Conservation (phyloP, 2,329 filamentous ascomycete genomes). For the Arachnomyces sp. region DNA sequence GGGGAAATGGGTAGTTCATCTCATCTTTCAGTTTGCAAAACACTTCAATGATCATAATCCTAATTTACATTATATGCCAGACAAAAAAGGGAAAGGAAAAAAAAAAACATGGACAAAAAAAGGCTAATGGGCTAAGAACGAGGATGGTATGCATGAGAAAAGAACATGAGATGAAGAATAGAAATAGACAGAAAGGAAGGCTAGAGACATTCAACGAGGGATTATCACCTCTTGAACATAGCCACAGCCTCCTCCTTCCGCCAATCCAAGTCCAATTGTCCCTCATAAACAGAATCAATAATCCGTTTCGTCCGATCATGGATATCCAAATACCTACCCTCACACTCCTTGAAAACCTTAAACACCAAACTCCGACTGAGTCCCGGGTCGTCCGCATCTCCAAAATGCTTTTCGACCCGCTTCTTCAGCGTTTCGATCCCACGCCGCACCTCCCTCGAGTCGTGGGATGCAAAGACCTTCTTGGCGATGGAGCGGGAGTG, state of each 20-base stretch:
- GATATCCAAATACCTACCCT: slow-evolving; percentile 47
- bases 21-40: no score
- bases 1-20: no score
- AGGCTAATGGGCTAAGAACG: not conserved
- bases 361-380: slow-evolving; percentile 53
- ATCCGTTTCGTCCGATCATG: slow-evolving; percentile 44
- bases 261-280: slow-evolving; percentile 41
- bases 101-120: not conserved
- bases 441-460: slow-evolving; percentile 76
- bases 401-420: slow-evolving; percentile 95
- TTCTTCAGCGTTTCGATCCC: slow-evolving; percentile 86
- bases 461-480: slow-evolving; percentile 74
- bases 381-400: slow-evolving; percentile 70
- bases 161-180: not conserved
- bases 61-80: no score
- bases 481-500: slow-evolving; percentile 78
- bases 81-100: no score
- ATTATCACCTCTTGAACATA: slow-evolving; percentile 34
- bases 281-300: slow-evolving; percentile 39
- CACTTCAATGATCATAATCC: no score
- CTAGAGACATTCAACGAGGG: no score
- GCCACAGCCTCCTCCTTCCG: slow-evolving; percentile 37
- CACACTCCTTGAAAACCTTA: slow-evolving; percentile 55
- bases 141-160: not conserved
- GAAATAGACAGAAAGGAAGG: not conserved